Conservation (phyloP, 805 yeast genomes). For the Komagataella kurtzmanii region DNA sequence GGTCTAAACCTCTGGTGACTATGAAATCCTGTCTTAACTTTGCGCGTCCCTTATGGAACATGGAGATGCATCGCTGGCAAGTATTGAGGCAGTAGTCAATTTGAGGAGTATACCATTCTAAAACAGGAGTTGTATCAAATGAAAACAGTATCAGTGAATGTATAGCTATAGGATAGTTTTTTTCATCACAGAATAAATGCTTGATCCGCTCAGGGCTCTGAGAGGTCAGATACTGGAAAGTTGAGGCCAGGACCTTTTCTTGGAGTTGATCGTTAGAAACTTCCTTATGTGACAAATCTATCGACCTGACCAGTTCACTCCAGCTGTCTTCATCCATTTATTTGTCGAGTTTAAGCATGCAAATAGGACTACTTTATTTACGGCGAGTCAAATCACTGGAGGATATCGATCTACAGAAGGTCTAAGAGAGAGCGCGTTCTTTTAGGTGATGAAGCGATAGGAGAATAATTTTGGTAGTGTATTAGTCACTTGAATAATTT, state of each 20-base stretch:
- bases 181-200: constrained; percentile 47
- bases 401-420: not conserved
- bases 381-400: not conserved
- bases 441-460: not conserved
- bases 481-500: not conserved
- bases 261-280: constrained; percentile 20
- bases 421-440: not conserved
- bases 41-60: constrained; percentile 41
- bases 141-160: constrained; percentile 50
- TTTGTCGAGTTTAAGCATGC: not conserved
- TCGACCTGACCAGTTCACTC: constrained; percentile 7
- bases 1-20: constrained; percentile 26
- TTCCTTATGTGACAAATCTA: constrained; percentile 17
- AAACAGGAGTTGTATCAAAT: constrained; percentile 32
- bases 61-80: constrained; percentile 41
- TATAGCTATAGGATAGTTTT: constrained; percentile 31
- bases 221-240: constrained; percentile 20
- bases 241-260: constrained; percentile 23
- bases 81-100: constrained; percentile 24
- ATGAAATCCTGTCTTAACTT: constrained; percentile 38
- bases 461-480: not conserved
- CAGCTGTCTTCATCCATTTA: not conserved
- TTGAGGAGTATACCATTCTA: constrained; percentile 25
- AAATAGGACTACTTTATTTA: not conserved
- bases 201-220: constrained; percentile 10